Conservation (phyloP, 2,329 filamentous ascomycete species). For the Cladosporium sp. region DNA sequence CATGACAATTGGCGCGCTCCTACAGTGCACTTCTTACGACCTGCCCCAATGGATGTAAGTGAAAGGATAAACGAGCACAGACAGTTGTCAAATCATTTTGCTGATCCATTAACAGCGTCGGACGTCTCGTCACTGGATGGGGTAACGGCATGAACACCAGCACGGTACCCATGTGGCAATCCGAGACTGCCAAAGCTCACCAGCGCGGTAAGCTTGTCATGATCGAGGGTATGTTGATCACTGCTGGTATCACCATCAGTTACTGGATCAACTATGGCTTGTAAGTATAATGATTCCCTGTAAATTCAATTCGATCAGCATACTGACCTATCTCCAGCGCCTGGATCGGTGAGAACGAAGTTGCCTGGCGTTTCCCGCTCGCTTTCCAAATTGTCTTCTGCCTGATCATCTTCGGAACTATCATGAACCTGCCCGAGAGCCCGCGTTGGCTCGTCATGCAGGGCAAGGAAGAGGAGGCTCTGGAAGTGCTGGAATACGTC, state of each 20-base stretch:
- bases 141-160: conserved; percentile 49
- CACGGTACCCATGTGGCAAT: conserved; percentile 48
- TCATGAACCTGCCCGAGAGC: conserved; percentile 43
- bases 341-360: conserved; percentile 9
- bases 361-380: conserved; percentile 12
- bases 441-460: conserved; percentile 49
- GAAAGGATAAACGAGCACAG: background rate
- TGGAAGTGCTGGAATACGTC: conserved; percentile 44
- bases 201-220: conserved; percentile 48
- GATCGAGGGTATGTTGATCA: conserved; percentile 48
- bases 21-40: conserved; percentile 44
- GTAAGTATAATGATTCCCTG: background rate
- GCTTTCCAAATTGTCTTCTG: conserved; percentile 38
- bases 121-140: conserved; percentile 47
- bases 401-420: conserved; percentile 45
- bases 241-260: conserved; percentile 45
- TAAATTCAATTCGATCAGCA: background rate
- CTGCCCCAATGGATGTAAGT: conserved; percentile 41
- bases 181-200: conserved; percentile 47
- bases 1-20: conserved; percentile 45
- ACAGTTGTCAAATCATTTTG: background rate
- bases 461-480: conserved; percentile 50
- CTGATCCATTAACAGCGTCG: conserved; percentile 42
- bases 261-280: conserved; percentile 52
- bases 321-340: background rate